phyloP scores from a whole-genome alignment of 1,284 basidiomycete genomes.

The Butyriboletus appendiculatus region DNA sequence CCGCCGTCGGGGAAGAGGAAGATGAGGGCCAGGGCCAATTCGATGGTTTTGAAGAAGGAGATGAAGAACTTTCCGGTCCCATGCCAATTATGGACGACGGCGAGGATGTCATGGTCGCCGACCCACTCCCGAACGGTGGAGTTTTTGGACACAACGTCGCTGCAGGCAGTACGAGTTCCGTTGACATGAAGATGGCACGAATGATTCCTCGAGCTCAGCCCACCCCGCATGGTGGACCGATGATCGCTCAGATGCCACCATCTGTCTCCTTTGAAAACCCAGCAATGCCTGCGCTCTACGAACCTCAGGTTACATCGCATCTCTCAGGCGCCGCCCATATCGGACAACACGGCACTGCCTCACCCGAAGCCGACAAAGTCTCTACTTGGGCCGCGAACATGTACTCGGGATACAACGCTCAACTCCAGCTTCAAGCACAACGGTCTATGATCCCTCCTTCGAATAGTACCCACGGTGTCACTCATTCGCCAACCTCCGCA shows the following conservation, averaged over 20 bases:
- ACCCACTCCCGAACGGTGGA: slow-evolving; percentile 20
- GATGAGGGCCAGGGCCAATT: slow-evolving; percentile 49
- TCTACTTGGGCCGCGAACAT: slow-evolving; percentile 34
- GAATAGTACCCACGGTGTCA: slow-evolving; percentile 30
- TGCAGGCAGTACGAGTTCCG: slow-evolving; percentile 21
- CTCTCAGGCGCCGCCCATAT: slow-evolving; percentile 17
- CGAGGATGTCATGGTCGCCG: slow-evolving; percentile 28
- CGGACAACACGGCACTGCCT: slow-evolving; percentile 22
- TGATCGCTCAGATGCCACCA: slow-evolving; percentile 34
- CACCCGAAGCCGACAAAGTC: slow-evolving; percentile 32
- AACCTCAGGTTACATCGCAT: slow-evolving; percentile 27
- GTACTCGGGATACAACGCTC: slow-evolving; percentile 34
- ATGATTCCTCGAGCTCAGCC: slow-evolving; percentile 25
- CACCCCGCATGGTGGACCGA: slow-evolving; percentile 23
- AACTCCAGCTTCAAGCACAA: slow-evolving; percentile 28
- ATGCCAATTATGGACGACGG: slow-evolving; percentile 29
- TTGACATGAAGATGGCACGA: slow-evolving; percentile 29
- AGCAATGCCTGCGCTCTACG: slow-evolving; percentile 34
- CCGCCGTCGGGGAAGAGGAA: slow-evolving; percentile 52
- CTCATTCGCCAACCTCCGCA: slow-evolving; percentile 20
- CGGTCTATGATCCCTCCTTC: slow-evolving; percentile 39
- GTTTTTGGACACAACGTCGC: slow-evolving; percentile 25
- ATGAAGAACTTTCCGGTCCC: slow-evolving; percentile 28
- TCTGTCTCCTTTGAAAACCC: slow-evolving; percentile 37
- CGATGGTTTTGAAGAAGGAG: slow-evolving; percentile 41